phyloP scores from a whole-genome alignment of 176 grass and related monocot species.

The Juncus effusus region DNA sequence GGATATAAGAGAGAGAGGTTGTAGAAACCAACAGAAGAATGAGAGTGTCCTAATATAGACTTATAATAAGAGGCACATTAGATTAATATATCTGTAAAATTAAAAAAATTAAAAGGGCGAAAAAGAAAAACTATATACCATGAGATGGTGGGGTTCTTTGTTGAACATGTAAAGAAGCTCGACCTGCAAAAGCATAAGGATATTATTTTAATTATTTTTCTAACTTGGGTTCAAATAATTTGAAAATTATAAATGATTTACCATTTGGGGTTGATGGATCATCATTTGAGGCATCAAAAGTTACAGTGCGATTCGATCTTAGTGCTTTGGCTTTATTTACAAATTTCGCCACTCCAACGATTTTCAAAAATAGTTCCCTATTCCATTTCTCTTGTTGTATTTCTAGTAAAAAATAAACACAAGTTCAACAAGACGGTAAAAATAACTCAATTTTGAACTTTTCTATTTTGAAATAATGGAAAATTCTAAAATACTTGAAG shows the following conservation, averaged over 20 bases:
- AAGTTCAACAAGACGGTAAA: too few relatives aligned
- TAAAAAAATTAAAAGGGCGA: too few relatives aligned
- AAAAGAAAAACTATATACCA: neutral
- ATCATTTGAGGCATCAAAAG: conserved; percentile 21
- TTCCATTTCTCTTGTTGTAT: conserved; percentile 27
- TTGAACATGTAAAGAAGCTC: neutral
- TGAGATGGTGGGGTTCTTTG: neutral
- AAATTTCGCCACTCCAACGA: conserved; percentile 30
- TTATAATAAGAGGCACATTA: too few relatives aligned
- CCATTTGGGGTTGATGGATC: conserved; percentile 14
- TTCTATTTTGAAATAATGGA: too few relatives aligned
- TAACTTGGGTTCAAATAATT: neutral
- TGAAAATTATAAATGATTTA: conserved; percentile 1
- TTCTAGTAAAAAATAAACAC: conserved; percentile 14
- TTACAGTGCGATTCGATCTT: conserved; percentile 16
- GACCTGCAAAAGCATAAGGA: neutral
- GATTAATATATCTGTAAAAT: too few relatives aligned
- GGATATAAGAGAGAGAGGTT: too few relatives aligned
- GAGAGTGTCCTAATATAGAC: too few relatives aligned
- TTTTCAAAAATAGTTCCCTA: conserved; percentile 25
- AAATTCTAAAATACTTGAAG: too few relatives aligned
- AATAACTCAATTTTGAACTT: too few relatives aligned
- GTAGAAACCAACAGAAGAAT: too few relatives aligned
- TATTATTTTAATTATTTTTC: neutral
- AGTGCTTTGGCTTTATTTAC: conserved; percentile 28